Evolutionary conservation across 2,329 filamentous ascomycete species (phyloP).

Genomic region (Torrubiellomyces zombiae): DNA sequence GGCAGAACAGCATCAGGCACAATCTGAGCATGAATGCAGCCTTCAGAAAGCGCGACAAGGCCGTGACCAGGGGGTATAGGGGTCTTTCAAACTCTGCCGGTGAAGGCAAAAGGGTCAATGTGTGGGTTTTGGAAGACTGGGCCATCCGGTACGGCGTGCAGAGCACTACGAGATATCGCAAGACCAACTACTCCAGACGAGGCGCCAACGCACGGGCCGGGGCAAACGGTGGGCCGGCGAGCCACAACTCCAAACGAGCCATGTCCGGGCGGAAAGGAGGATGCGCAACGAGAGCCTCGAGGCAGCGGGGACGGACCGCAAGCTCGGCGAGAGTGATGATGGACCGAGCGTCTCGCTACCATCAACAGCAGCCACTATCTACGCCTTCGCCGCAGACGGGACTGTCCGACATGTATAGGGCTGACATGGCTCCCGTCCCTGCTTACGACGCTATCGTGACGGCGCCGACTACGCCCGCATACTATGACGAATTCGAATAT

Average conservation of each 20-base stretch:
- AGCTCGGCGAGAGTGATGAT: constrained; percentile 7
- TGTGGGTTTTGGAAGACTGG: constrained; percentile 62
- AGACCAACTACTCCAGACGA: constrained; percentile 20
- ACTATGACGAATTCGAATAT: no score
- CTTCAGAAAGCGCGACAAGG: constrained; percentile 22
- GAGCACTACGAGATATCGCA: constrained; percentile 70
- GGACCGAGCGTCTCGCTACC: no score
- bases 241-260: constrained; percentile 14
- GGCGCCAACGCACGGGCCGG: constrained; percentile 4
- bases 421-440: no score
- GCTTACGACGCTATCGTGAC: no score
- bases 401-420: no score
- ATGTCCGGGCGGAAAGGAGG: constrained; percentile 18
- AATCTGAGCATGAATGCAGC: constrained; percentile 84
- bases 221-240: constrained; percentile 8
- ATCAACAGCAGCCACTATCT: no score
- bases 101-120: constrained; percentile 45
- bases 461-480: no score
- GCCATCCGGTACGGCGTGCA: constrained; percentile 58
- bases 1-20: constrained; percentile 92
- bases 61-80: constrained; percentile 10
- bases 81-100: constrained; percentile 4
- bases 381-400: no score
- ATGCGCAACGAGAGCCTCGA: constrained; percentile 12
- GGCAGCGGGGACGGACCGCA: constrained; percentile 9